Evolutionary conservation across 2,329 filamentous ascomycete species (phyloP).

Genomic region (Colletotrichum euphorbiae): DNA sequence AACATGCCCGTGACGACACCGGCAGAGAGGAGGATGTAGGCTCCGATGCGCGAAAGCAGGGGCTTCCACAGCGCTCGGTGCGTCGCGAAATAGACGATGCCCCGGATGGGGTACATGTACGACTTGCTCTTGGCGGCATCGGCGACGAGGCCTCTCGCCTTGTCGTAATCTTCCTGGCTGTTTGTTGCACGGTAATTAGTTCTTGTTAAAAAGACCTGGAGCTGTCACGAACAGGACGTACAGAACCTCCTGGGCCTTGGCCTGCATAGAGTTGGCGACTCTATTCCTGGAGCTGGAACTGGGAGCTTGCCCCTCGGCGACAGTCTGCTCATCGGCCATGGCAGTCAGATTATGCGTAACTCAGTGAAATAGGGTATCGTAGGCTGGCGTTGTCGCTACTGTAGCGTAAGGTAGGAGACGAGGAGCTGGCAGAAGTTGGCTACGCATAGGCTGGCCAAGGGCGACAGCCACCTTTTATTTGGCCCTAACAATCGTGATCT

Average conservation of each 20-base stretch:
- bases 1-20: conserved; percentile 86
- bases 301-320: conserved; percentile 24
- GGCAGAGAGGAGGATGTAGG: conserved; percentile 76
- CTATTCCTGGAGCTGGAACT: conserved; percentile 35
- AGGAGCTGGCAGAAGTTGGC: neutral
- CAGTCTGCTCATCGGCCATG: conserved; percentile 34
- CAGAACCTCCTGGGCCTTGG: conserved; percentile 64
- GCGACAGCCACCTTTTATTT: conserved; percentile 25
- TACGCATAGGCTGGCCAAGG: neutral
- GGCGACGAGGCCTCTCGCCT: conserved; percentile 70
- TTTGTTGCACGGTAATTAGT: conserved; percentile 46
- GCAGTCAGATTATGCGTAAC: neutral
- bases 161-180: conserved; percentile 77
- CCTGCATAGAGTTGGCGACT: conserved; percentile 54
- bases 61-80: conserved; percentile 70
- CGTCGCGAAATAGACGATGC: conserved; percentile 69
- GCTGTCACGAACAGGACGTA: conserved; percentile 45
- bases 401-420: neutral
- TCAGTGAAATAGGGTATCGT: neutral
- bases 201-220: neutral
- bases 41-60: conserved; percentile 64
- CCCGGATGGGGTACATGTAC: conserved; percentile 81
- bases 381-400: neutral
- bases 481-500: conserved; percentile 31
- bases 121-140: conserved; percentile 81